Base-by-base conservation (phyloP, 345 rosid species). In the Rhodamnia rubescens region DNA sequence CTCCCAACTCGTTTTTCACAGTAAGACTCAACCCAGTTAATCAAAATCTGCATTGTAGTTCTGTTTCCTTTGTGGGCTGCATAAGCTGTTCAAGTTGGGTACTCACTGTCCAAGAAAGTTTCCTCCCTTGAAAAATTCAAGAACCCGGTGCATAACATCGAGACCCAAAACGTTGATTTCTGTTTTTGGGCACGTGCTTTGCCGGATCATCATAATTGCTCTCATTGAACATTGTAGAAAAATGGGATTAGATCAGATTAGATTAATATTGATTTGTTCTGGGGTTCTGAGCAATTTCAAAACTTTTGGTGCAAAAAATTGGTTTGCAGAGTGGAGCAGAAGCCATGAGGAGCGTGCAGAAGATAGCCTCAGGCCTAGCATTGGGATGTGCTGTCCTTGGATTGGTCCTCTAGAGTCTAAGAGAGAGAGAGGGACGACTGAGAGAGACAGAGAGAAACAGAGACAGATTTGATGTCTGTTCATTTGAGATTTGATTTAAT, bases 261-360 rank as follows among this genome's bases (percentile, higher is more conserved):
- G 47, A 44, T 14, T 32, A 64, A 8, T 36, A 54, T 15, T 1
- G 78, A 36, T 69, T 36, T 69, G 47, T 69, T 2, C 22, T 69
- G 47, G 47, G 78, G 78, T 69, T 69, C 78, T 69, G 78, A 69
- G 78, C 78, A 32, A 8, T 27, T 69, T 18, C 78, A 47, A 69
- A 69, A 18, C 78, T 36, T 69, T 69, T 36, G 47, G 47, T 40
- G 7, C 26, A 9, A 69, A 18, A 69, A 32, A 8, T 64, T 59
- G 20, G 47, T 18, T 85, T 86, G 93, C 98, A 95, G 98, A 93
- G 92, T 27, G 94, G 94, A 87, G 94, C 94, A 82, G 93, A 86
- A 32, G 84, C 84, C 83, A 87, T 85, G 49, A 88, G 87, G 47
- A 80, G 83, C 32, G n/a, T 88, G 88, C 85, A 86, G 87, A 91